A percentile compares a stretch with the other conserved stretches of the same genome.
phyloP scores from a whole-genome alignment of 805 yeast species.

The Hanseniaspora lachancei region DNA sequence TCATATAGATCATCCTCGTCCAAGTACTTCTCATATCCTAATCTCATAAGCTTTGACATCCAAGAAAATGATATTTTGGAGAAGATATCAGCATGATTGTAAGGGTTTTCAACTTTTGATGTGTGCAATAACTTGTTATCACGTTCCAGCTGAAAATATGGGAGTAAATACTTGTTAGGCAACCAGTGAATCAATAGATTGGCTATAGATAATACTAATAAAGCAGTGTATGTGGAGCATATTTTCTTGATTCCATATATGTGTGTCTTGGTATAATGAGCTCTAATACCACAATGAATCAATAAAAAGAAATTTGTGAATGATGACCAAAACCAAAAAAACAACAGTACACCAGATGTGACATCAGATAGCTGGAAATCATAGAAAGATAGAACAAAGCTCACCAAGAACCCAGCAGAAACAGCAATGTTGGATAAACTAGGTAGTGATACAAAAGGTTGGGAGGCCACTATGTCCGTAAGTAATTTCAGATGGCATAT shows the following conservation, averaged over 20 bases:
- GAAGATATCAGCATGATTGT: constrained; percentile 45
- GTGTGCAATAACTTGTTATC: constrained; percentile 4
- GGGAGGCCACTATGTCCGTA: constrained; percentile 14
- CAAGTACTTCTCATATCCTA: constrained; percentile 53
- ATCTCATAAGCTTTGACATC: constrained; percentile 77
- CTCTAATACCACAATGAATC: constrained; percentile 29
- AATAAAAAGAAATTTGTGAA: constrained; percentile 37
- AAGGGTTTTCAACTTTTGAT: constrained; percentile 26
- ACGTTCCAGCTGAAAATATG: constrained; percentile 31
- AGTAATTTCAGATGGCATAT: constrained; percentile 19
- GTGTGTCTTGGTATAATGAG: constrained; percentile 22
- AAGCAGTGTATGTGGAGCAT: constrained; percentile 24
- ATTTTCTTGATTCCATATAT: constrained; percentile 19
- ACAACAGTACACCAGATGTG: constrained; percentile 54
- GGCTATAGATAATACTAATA: constrained; percentile 25
- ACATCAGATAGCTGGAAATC: constrained; percentile 57
- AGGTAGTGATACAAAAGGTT: constrained; percentile 22
- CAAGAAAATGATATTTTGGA: constrained; percentile 72
- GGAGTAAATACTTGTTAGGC: constrained; percentile 30
- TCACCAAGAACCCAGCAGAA: constrained; percentile 28
- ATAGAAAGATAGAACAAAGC: constrained; percentile 46
- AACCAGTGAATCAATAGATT: constrained; percentile 29
- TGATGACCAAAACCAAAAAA: constrained; percentile 58
- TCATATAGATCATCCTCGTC: constrained; percentile 58
- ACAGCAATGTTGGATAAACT: constrained; percentile 26